Evolutionary conservation across 371 early-diverging fungal species (phyloP).

Genomic region (Syncephalastrum contaminatum): DNA sequence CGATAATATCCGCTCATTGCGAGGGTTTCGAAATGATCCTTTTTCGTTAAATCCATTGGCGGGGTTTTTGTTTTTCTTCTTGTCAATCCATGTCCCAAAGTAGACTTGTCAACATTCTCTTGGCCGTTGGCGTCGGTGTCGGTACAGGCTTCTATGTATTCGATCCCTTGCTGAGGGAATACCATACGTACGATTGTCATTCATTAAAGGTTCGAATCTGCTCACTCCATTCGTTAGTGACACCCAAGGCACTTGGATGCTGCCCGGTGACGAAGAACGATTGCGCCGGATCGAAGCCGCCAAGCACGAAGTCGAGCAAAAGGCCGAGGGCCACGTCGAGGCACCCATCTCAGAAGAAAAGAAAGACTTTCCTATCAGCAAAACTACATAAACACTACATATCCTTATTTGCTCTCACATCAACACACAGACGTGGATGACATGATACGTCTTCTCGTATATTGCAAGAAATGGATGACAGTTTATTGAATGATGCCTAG

Average conservation of each 20-base stretch:
- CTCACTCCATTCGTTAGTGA: constrained; percentile 18
- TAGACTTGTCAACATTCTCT: constrained; percentile 22
- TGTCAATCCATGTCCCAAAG: constrained; percentile 15
- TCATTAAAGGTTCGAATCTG: neutral
- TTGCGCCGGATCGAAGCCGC: constrained; percentile 3
- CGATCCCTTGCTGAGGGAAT: constrained; percentile 44
- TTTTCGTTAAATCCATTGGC: neutral
- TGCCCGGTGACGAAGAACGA: constrained; percentile 36
- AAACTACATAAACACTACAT: neutral
- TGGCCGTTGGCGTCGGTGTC: constrained; percentile 43
- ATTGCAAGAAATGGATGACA: too few relatives aligned
- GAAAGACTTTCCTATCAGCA: too few relatives aligned
- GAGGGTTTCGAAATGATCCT: neutral
- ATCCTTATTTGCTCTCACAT: neutral
- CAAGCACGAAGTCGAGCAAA: too few relatives aligned
- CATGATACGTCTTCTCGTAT: too few relatives aligned
- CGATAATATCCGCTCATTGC: neutral
- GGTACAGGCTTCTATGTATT: constrained; percentile 47
- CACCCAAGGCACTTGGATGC: constrained; percentile 47
- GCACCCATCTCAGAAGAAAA: too few relatives aligned
- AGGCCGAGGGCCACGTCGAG: too few relatives aligned
- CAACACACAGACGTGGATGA: too few relatives aligned
- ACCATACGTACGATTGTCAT: constrained; percentile 25
- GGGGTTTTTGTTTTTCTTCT: neutral
- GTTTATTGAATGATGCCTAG: constrained; percentile 24